These are phyloP conservation scores for Passiflora organensis DNA, from an alignment of 345 rosid genomes.

Conservation along the genomic window DNA sequence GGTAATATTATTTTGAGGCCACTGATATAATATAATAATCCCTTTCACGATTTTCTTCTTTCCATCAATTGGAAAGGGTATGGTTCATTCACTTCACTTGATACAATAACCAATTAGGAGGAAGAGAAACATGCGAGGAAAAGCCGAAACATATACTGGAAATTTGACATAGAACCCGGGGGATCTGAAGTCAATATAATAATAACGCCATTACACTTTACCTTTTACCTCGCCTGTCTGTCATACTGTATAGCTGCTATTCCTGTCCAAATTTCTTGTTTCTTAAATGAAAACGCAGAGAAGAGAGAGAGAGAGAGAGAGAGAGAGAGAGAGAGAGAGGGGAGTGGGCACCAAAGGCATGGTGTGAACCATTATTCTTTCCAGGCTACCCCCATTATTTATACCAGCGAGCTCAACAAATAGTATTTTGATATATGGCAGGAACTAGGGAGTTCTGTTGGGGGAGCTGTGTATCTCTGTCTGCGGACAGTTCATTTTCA, in stretches of 20 bases:
- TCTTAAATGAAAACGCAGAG: constrained; percentile 22
- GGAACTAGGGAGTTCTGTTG: constrained; percentile 28
- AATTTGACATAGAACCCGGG: neutral
- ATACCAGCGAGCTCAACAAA: constrained; percentile 14
- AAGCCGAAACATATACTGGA: neutral
- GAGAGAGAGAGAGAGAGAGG: too few species aligned
- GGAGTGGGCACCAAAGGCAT: too few species aligned
- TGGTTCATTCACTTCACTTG: too few species aligned
- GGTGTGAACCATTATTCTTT: constrained; percentile 15
- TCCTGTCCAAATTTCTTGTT: constrained; percentile 19
- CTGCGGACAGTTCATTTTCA: constrained; percentile 10
- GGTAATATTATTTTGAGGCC: too few species aligned
- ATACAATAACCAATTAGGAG: too few species aligned
- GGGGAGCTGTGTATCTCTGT: constrained; percentile 42
- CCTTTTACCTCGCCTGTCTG: constrained; percentile 39
- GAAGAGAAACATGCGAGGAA: neutral
- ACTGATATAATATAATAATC: too few species aligned
- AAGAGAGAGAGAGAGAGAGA: neutral
- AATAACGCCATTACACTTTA: constrained; percentile 27
- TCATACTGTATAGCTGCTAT: constrained; percentile 62
- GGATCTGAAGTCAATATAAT: constrained; percentile 46
- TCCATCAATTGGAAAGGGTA: too few species aligned
- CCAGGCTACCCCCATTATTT: constrained; percentile 14
- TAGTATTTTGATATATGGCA: constrained; percentile 23
- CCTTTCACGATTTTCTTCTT: too few species aligned